These are phyloP conservation scores for Teratosphaeria zuluensis DNA, from an alignment of 2,329 filamentous ascomycete genomes.

Conservation along the genomic window DNA sequence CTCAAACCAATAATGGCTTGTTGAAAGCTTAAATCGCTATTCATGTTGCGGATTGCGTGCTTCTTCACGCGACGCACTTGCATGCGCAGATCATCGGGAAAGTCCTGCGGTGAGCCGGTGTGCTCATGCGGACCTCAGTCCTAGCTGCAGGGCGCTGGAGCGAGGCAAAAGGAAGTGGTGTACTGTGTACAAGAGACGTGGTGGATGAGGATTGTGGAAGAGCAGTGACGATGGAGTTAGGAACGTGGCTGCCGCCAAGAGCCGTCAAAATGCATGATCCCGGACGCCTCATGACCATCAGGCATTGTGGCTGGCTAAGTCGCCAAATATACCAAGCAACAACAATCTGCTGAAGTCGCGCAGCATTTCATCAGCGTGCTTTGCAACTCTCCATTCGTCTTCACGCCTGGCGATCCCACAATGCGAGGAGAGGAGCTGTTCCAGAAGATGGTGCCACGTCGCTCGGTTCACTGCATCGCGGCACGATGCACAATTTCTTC, in stretches of 20 bases:
- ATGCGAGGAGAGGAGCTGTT: background rate
- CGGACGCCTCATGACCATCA: background rate
- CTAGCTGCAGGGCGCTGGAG: background rate
- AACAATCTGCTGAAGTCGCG: background rate
- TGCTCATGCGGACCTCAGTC: background rate
- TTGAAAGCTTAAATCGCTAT: background rate
- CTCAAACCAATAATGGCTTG: background rate
- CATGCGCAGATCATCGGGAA: background rate
- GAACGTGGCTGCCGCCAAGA: background rate
- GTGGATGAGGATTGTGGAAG: background rate
- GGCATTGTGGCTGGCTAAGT: background rate
- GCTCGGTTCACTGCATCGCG: background rate
- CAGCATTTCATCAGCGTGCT: background rate
- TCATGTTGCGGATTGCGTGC: slow-evolving; percentile 1
- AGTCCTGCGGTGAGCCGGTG: background rate
- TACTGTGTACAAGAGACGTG: background rate
- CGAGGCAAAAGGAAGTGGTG: background rate
- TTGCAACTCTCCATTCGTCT: background rate
- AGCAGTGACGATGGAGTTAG: background rate
- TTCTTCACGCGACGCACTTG: background rate
- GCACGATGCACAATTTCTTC: background rate
- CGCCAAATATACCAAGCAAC: background rate
- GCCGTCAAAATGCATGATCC: background rate
- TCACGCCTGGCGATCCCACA: background rate
- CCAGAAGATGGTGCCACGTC: background rate